Evolutionary conservation across 192 early-diverging fungal species (phyloP), one percentile per base, ranked within the genome.

Genomic region (Lunasporangiospora selenospora): DNA sequence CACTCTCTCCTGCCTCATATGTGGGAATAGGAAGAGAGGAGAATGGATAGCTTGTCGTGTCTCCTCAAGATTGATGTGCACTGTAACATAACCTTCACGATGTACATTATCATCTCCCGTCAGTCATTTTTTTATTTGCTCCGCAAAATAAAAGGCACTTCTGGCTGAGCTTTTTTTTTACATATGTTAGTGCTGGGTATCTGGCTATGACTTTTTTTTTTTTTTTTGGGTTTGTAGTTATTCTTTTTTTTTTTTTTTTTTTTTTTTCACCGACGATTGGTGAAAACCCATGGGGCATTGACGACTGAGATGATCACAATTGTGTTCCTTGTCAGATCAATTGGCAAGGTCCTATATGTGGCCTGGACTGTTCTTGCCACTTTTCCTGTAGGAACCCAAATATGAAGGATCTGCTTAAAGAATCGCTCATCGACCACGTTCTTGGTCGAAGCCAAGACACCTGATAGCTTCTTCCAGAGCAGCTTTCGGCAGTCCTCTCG

Each of bases 331-430:
- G 62, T 79, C 13, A 64, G 43, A 18, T 67, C 70, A 6, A 55
- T 10, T 0, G 58, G 43, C 16, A 79, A 29, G 18, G 48, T 79
- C 39, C 41, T 47, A 53, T 79, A 79, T 3, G 64, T 64, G 6
- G 58, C 58, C 53, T 64, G 64, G 10, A 79, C 77, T 4, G 73
- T 62, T 44, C 66, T 75, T 11, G 77, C 77, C 3, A 65, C 51
- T 33, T 73, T 73, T 19, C 80, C 79, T 36, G 63, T 75, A 3
- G 78, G 77, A 2, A 77, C 66, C 82, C 82, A 84, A 13, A 84
- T 71, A 50, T 84, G 82, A 39, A 84, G 52, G 16, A 84, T 81
- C 50, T 81, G 82, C 21, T 79, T 67, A 42, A 75, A 75, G 58
- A 81, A 53, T 4, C 62, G 45, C 40, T 76, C 69, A 21, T 75